Conservation (phyloP, 306 rosid genomes). For the Acacia crassicarpa region DNA sequence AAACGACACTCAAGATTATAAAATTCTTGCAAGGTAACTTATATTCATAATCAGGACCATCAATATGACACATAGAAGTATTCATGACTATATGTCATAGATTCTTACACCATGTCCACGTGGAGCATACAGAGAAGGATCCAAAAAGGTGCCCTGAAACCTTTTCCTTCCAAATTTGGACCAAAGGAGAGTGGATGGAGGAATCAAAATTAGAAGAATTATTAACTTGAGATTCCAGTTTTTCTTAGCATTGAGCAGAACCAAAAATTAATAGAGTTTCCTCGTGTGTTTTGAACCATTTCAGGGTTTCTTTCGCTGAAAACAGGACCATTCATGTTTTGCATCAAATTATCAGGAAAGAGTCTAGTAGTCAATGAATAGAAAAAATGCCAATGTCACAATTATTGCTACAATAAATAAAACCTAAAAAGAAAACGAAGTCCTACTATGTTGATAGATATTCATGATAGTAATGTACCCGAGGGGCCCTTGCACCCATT, state of each 20-base stretch:
- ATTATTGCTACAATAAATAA: constrained; percentile 16
- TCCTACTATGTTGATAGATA: not conserved
- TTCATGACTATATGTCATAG: not conserved
- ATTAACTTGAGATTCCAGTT: constrained; percentile 7
- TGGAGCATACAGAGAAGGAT: constrained; percentile 12
- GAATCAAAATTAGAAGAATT: constrained; percentile 1
- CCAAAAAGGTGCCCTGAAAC: not conserved
- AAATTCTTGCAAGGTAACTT: constrained; percentile 2
- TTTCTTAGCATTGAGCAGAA: constrained; percentile 23
- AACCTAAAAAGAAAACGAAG: constrained; percentile 3
- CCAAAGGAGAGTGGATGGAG: not conserved
- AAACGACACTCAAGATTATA: not conserved
- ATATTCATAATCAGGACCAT: not conserved
- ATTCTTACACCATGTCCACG: not conserved
- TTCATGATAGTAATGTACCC: constrained; percentile 59
- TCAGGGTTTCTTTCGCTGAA: constrained; percentile 10
- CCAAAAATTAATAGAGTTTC: not conserved
- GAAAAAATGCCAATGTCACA: constrained; percentile 3
- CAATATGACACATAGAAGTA: not conserved
- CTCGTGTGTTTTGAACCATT: not conserved
- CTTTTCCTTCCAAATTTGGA: not conserved
- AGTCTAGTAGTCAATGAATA: constrained; percentile 14
- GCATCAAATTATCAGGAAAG: constrained; percentile 25
- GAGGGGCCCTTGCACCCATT: constrained; percentile 97
- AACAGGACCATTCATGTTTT: not conserved